Conservation (phyloP, 2,329 filamentous ascomycete species). For the Tolypocladium ovalisporum region DNA sequence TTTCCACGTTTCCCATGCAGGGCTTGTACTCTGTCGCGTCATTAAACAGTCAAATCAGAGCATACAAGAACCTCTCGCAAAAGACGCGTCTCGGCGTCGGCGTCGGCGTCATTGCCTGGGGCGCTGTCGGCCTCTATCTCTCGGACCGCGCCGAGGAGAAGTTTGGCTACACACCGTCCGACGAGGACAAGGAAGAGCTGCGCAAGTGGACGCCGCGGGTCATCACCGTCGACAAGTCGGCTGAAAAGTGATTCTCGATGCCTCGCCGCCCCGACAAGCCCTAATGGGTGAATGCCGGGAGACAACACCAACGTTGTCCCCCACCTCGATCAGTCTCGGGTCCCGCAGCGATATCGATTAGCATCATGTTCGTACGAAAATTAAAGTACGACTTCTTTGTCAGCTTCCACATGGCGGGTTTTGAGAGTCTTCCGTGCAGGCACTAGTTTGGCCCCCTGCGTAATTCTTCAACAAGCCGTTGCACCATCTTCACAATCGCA, state of each 20-base stretch:
- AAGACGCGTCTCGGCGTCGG: conserved; percentile 64
- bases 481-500: conserved; percentile 2
- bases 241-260: conserved; percentile 1
- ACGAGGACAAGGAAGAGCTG: conserved; percentile 61
- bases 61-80: conserved; percentile 61
- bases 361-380: too few relatives aligned
- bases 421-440: background rate
- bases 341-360: too few relatives aligned
- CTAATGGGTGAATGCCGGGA: background rate
- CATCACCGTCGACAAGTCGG: conserved; percentile 38
- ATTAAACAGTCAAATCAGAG: conserved; percentile 26
- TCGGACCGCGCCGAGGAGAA: conserved; percentile 64
- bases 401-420: background rate
- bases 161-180: conserved; percentile 60
- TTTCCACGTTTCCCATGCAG: background rate
- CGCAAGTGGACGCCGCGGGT: conserved; percentile 52
- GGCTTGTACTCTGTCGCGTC: background rate
- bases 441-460: background rate
- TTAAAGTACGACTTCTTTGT: too few relatives aligned
- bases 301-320: background rate
- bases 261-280: background rate
- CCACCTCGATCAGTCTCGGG: background rate
- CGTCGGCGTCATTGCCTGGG: conserved; percentile 66
- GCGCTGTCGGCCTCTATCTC: conserved; percentile 59
- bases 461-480: background rate